Base-by-base conservation (phyloP, 331 rosid genomes). In the Cydonia oblonga region DNA sequence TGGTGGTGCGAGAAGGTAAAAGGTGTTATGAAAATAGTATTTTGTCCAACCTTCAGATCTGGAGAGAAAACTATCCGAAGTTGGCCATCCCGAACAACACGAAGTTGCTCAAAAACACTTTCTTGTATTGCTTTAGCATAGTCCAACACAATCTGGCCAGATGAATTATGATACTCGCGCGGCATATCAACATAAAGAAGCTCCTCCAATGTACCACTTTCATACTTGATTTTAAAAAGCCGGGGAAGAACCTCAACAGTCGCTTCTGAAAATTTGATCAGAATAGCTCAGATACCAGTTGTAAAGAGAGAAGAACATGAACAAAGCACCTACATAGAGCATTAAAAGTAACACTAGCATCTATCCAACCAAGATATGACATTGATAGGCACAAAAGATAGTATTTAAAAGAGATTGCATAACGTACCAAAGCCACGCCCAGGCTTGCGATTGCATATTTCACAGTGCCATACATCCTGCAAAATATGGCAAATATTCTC, bases 61-160 rank as follows among this genome's bases (percentile, higher is more conserved):
- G 89, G 90, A 74, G 96, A 85, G 81, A 91, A 89, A 69, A 91
- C 96, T 26, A 93, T 89, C 42, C 97, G 91, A 58, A 93, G 97
- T 79, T 91, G 97, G 54, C 98, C 98, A 68, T 93, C 97, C 69
- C 97, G 96, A 83, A 91, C 97, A 80, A 93, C 97, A 22, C 97
- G 98, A 80, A 93, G 97, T 82, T 93, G 96, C 85, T 93, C 97
- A 84, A 89, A 93, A 71, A 93, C 96, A 64, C 98, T 91, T 84
- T 93, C 98, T 81, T 89, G 96, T 42, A 85, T 89, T 59, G 97
- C 97, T 75, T 93, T 93, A 18, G 97, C 96, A 70, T 91, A 91
- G 75, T 93, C 97, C 76, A 93, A 76, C 46, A 93, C 98, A 70
- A 91, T 89, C 85, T 93, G 97, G 75, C 98, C 97, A 75, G 96